A percentile compares a stretch with the other conserved stretches of the same genome.
Evolutionary conservation across 192 early-diverging fungal species (phyloP).

Genomic region (Linderina pennispora): DNA sequence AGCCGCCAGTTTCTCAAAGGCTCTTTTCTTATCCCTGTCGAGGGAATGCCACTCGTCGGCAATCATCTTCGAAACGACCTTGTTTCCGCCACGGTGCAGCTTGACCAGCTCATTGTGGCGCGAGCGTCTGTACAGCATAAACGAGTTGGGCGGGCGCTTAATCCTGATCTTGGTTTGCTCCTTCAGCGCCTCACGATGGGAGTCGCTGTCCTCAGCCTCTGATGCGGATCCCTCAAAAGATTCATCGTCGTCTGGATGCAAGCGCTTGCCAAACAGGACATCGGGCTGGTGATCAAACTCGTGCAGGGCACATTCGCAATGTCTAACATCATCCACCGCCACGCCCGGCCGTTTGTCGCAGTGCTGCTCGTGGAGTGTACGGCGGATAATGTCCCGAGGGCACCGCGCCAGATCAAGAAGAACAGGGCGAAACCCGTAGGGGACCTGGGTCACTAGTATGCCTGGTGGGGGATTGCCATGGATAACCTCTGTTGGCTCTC

Average conservation of each 20-base stretch:
- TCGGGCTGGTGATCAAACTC: slow-evolving; percentile 46
- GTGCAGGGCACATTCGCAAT: slow-evolving; percentile 34
- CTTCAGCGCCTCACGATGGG: slow-evolving; percentile 5
- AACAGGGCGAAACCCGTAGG: slow-evolving; percentile 32
- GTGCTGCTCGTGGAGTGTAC: slow-evolving; percentile 13
- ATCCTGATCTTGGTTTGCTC: slow-evolving; percentile 38
- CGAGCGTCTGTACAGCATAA: slow-evolving; percentile 42
- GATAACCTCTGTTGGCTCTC: too few relatives aligned
- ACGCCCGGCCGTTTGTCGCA: slow-evolving; percentile 16
- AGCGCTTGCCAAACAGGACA: slow-evolving; percentile 36
- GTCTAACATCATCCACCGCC: too few relatives aligned
- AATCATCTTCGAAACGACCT: slow-evolving; percentile 40
- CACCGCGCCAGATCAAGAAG: slow-evolving; percentile 36
- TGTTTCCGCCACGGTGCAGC: slow-evolving; percentile 38
- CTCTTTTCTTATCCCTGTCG: slow-evolving; percentile 14
- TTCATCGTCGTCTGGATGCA: background rate
- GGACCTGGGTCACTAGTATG: slow-evolving; percentile 36
- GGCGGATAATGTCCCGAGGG: slow-evolving; percentile 26
- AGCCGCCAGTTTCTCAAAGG: slow-evolving; percentile 34
- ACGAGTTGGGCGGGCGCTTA: slow-evolving; percentile 45
- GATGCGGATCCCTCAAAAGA: background rate
- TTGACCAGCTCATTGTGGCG: slow-evolving; percentile 43
- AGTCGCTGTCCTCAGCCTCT: slow-evolving; percentile 2
- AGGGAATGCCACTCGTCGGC: slow-evolving; percentile 39
- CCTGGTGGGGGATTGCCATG: slow-evolving; percentile 14